phyloP scores from a whole-genome alignment of 371 early-diverging fungal species.

The Mucor piriformis region DNA sequence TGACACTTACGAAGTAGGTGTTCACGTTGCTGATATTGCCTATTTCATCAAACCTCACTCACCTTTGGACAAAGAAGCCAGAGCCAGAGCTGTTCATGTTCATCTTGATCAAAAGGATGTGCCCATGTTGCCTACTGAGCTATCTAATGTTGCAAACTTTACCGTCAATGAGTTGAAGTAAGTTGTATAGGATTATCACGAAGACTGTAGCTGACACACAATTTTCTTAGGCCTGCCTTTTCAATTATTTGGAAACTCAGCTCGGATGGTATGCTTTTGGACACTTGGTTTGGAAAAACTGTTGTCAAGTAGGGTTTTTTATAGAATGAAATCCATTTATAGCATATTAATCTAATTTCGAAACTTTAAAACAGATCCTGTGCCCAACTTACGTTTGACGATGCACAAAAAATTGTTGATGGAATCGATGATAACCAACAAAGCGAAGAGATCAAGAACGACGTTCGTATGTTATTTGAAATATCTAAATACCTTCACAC shows the following conservation, averaged over 20 bases:
- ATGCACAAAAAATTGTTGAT: constrained; percentile 86
- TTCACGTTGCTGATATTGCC: constrained; percentile 98
- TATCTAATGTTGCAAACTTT: constrained; percentile 63
- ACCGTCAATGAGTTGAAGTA: constrained; percentile 39
- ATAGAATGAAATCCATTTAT: constrained; percentile 1
- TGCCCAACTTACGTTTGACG: constrained; percentile 80
- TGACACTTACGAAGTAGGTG: constrained; percentile 86
- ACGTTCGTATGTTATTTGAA: constrained; percentile 30
- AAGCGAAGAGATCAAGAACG: constrained; percentile 25
- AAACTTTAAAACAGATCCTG: constrained; percentile 48
- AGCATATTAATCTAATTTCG: not conserved
- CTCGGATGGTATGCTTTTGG: constrained; percentile 67
- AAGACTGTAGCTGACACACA: not conserved
- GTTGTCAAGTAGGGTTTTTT: constrained; percentile 67
- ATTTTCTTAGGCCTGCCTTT: constrained; percentile 70
- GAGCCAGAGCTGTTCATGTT: constrained; percentile 93
- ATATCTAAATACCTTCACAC: constrained; percentile 14
- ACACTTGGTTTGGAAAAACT: constrained; percentile 77
- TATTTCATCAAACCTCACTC: constrained; percentile 91
- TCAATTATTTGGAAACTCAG: constrained; percentile 89
- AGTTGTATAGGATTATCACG: not conserved
- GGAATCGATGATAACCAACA: constrained; percentile 26
- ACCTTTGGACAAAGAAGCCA: constrained; percentile 92
- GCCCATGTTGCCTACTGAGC: constrained; percentile 94
- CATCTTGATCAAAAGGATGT: constrained; percentile 90